Percentiles rank a stretch among this genome's conserved stretches.
These are phyloP conservation scores for Brassica nigra DNA, from an alignment of 345 rosid species.

Conservation along the genomic window DNA sequence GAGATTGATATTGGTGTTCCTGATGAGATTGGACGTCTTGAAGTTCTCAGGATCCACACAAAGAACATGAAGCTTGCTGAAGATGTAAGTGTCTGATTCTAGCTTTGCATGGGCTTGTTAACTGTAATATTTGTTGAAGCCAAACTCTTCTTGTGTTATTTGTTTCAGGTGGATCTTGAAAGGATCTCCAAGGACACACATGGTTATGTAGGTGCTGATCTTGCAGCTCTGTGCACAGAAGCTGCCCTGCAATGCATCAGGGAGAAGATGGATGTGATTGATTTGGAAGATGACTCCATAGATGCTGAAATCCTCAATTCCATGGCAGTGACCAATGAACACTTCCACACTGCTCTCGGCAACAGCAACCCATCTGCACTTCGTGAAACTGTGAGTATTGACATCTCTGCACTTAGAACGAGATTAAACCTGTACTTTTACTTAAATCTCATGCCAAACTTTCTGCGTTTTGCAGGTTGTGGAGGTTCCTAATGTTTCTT, in stretches of 20 bases:
- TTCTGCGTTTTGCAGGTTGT: slow-evolving; percentile 61
- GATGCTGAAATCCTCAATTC: slow-evolving; percentile 96
- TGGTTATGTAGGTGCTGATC: slow-evolving; percentile 98
- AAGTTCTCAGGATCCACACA: slow-evolving; percentile 97
- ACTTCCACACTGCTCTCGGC: slow-evolving; percentile 91
- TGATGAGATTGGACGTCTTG: slow-evolving; percentile 96
- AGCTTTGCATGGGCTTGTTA: background rate
- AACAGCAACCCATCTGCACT: slow-evolving; percentile 88
- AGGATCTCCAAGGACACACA: slow-evolving; percentile 91
- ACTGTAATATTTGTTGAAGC: slow-evolving; percentile 3
- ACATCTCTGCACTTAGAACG: background rate
- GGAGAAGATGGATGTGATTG: slow-evolving; percentile 99
- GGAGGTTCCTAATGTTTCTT: slow-evolving; percentile 87
- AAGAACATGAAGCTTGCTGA: slow-evolving; percentile 98
- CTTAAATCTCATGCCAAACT: background rate
- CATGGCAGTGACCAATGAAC: slow-evolving; percentile 93
- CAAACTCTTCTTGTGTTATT: slow-evolving; percentile 1
- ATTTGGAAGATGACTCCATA: slow-evolving; percentile 93
- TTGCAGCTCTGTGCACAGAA: slow-evolving; percentile 96
- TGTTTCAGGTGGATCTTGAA: slow-evolving; percentile 82
- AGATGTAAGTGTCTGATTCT: slow-evolving; percentile 49
- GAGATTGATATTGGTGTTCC: slow-evolving; percentile 98
- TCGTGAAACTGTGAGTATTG: slow-evolving; percentile 78
- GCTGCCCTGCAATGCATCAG: slow-evolving; percentile 98
- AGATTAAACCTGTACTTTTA: background rate